Evolutionary conservation across 2,329 filamentous ascomycete genomes (phyloP), one percentile per base, ranked within the genome.

Genomic region (Teratosphaeria nubilosa): DNA sequence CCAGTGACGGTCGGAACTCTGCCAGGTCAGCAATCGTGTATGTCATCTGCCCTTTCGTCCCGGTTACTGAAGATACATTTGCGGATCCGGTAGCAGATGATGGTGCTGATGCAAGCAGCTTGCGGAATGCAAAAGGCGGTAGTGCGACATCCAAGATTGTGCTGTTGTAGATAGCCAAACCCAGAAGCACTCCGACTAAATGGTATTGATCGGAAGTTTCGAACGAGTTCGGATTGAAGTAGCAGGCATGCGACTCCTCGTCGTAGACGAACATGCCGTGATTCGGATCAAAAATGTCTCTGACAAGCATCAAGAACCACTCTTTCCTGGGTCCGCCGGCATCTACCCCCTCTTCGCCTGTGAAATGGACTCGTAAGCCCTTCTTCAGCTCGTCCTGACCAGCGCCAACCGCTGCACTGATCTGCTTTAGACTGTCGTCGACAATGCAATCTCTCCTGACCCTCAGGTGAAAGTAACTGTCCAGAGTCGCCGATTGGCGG

Each of bases 191-290:
- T 0, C 91, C 91, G 30, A 96, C 88, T 24, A 96, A 80, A 69
- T 94, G 95, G 73, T 89, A 96, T 64, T 95, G 90, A 68, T 96
- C 90, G 0, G 90, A 91, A 0, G 89, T 91, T 71, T 96, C 91
- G 65, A 96, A 91, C 16, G 88, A 90, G 69, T 86, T 84, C 0
- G 91, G 88, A 69, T 96, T 96, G 76, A 96, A 96, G 73, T 96
- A 96, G 74, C 91, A 96, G 69, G 88, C 90, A 53, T 84, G 83
- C 2, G 91, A 95, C 67, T 96, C 90, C 55, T 95, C 90, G 62
- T 96, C 91, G 72, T 95, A 96, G 7, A 88, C 77, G 70, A 96
- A 96, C 73, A 96, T 84, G n/a, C 90, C 90, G 76, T 95, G 88
- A 64, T 91, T 85, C 3, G 90, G 90, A 66, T 95, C 91, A 73